Percentiles rank a stretch among this genome's conserved stretches.
phyloP scores from a whole-genome alignment of 2,329 filamentous ascomycete species.

The Ascochyta koolunga region DNA sequence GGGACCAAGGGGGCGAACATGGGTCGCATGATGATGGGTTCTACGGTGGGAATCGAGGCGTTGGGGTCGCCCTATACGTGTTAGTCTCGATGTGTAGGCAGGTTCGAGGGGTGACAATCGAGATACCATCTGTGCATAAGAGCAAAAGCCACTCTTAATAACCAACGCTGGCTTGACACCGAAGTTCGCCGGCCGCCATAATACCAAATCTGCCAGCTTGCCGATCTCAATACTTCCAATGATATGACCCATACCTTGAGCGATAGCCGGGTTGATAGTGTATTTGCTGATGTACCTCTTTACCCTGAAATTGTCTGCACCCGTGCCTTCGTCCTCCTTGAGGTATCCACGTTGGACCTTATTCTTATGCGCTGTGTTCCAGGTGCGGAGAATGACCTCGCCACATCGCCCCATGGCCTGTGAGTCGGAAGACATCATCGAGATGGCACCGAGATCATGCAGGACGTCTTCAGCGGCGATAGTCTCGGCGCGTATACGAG shows the following conservation, averaged over 20 bases:
- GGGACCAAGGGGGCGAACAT: slow-evolving; percentile 84
- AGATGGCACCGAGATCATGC: slow-evolving; percentile 92
- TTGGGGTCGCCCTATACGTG: slow-evolving; percentile 55
- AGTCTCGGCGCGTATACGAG: slow-evolving; percentile 91
- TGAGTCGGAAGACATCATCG: slow-evolving; percentile 95
- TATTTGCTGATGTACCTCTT: slow-evolving; percentile 96
- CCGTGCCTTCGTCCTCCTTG: slow-evolving; percentile 77
- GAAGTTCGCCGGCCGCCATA: slow-evolving; percentile 87
- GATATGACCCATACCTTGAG: slow-evolving; percentile 87
- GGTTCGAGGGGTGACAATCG: neutral
- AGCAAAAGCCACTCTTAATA: slow-evolving; percentile 87
- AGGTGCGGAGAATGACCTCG: slow-evolving; percentile 89
- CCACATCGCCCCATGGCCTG: slow-evolving; percentile 97
- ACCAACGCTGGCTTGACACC: slow-evolving; percentile 83
- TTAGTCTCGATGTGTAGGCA: slow-evolving; percentile 2
- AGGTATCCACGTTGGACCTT: slow-evolving; percentile 81
- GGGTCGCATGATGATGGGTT: slow-evolving; percentile 81
- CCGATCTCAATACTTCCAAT: slow-evolving; percentile 87
- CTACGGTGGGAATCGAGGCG: slow-evolving; percentile 76
- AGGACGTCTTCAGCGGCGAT: slow-evolving; percentile 96
- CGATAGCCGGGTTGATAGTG: slow-evolving; percentile 90
- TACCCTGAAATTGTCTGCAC: slow-evolving; percentile 87
- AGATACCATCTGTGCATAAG: slow-evolving; percentile 80
- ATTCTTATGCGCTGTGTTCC: slow-evolving; percentile 98
- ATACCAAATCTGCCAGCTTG: slow-evolving; percentile 85